Conservation (phyloP, 1,139 yeast genomes). For the Debaryomyces fabryi region DNA sequence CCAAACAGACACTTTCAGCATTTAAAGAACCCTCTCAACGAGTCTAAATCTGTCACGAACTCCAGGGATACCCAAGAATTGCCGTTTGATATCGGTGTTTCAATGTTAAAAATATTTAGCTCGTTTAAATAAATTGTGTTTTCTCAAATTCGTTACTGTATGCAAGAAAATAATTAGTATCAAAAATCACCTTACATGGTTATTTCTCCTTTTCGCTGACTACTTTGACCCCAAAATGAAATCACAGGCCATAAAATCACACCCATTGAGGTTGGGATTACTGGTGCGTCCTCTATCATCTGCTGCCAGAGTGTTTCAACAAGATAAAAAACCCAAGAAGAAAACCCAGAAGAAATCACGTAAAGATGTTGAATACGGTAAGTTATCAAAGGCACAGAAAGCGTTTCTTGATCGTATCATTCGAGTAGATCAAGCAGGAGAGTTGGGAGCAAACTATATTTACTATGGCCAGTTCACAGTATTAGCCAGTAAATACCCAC, state of each 20-base stretch:
- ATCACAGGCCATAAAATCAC: background rate
- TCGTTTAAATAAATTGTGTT: conserved; percentile 22
- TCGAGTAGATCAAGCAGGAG: conserved; percentile 98
- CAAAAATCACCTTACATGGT: background rate
- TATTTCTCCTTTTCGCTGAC: background rate
- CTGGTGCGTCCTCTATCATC: conserved; percentile 3
- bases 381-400: conserved; percentile 59
- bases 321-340: conserved; percentile 9
- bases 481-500: conserved; percentile 69
- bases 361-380: conserved; percentile 37
- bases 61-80: conserved; percentile 65
- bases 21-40: conserved; percentile 47
- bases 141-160: conserved; percentile 1
- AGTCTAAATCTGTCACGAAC: conserved; percentile 54
- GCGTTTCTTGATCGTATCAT: conserved; percentile 77
- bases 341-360: conserved; percentile 22
- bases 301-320: conserved; percentile 4
- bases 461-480: conserved; percentile 89
- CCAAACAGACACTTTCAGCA: conserved; percentile 51
- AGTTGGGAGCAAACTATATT: conserved; percentile 93
- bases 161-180: background rate
- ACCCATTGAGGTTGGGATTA: background rate
- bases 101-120: conserved; percentile 50
- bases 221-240: background rate
- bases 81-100: conserved; percentile 45